Evolutionary conservation across 2,329 filamentous ascomycete genomes (phyloP).

Genomic region (Colletotrichum filicis): DNA sequence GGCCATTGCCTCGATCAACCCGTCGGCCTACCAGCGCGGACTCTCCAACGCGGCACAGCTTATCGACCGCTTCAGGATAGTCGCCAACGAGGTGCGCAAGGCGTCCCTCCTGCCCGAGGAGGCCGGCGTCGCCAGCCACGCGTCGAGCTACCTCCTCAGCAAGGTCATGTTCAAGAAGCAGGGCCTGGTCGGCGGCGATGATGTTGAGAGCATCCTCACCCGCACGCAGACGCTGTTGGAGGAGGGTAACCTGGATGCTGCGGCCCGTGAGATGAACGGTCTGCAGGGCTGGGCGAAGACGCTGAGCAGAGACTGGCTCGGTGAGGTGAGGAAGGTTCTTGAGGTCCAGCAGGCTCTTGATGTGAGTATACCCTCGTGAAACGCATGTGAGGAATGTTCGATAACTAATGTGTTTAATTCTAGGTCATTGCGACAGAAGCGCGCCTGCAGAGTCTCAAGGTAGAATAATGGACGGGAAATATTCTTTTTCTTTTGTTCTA

Average conservation of each 20-base stretch:
- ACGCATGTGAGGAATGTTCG: neutral
- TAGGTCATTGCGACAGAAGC: slow-evolving; percentile 92
- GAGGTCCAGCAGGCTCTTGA: slow-evolving; percentile 97
- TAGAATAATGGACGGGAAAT: slow-evolving; percentile 67
- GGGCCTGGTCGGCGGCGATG: slow-evolving; percentile 82
- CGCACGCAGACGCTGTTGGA: slow-evolving; percentile 91
- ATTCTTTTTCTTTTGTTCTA: slow-evolving; percentile 47
- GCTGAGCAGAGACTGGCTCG: slow-evolving; percentile 92
- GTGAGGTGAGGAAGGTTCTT: slow-evolving; percentile 88
- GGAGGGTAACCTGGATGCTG: slow-evolving; percentile 91
- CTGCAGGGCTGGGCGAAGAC: slow-evolving; percentile 96
- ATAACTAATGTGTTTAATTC: neutral
- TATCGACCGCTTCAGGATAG: slow-evolving; percentile 94
- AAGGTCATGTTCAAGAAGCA: slow-evolving; percentile 98
- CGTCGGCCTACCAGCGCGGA: slow-evolving; percentile 90
- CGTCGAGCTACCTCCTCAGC: slow-evolving; percentile 88
- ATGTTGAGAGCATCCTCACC: slow-evolving; percentile 93
- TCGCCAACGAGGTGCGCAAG: slow-evolving; percentile 93
- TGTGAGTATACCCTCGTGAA: slow-evolving; percentile 66
- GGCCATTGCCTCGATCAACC: slow-evolving; percentile 96
- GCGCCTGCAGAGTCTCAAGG: slow-evolving; percentile 84
- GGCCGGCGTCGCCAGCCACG: slow-evolving; percentile 93
- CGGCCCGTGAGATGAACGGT: slow-evolving; percentile 94
- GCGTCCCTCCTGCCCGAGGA: slow-evolving; percentile 91
- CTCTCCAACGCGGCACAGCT: slow-evolving; percentile 86